These are phyloP conservation scores for Batrachochytrium dendrobatidis DNA, from an alignment of 371 early-diverging fungal species.

Conservation along the genomic window DNA sequence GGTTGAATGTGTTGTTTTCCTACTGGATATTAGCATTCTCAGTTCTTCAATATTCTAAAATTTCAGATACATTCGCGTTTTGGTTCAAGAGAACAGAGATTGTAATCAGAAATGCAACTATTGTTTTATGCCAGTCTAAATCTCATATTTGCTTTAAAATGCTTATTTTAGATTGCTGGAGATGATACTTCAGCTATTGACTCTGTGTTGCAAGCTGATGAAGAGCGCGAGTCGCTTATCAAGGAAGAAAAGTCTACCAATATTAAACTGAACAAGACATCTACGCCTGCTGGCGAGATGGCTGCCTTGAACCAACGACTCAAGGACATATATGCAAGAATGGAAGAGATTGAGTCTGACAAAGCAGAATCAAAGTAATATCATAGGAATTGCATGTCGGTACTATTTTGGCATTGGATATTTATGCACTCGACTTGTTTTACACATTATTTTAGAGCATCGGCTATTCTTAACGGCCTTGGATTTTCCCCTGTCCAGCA, in stretches of 20 bases:
- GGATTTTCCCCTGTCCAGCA: conserved; percentile 83
- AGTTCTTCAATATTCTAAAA: no score
- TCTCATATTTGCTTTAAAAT: no score
- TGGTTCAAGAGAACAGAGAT: no score
- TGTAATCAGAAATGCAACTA: no score
- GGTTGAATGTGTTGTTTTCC: no score
- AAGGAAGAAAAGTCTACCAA: conserved; percentile 70
- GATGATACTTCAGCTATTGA: conserved; percentile 81
- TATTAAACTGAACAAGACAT: conserved; percentile 41
- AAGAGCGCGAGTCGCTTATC: conserved; percentile 86
- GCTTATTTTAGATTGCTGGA: conserved; percentile 65
- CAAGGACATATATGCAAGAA: conserved; percentile 71
- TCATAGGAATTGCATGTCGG: not conserved
- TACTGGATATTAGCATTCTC: no score
- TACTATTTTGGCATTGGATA: not conserved
- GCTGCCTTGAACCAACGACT: conserved; percentile 58
- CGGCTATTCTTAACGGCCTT: conserved; percentile 87
- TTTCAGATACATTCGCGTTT: no score
- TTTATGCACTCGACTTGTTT: not conserved
- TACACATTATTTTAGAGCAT: conserved; percentile 49
- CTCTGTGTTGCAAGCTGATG: conserved; percentile 88
- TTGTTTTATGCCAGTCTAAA: no score
- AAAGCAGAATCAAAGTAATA: conserved; percentile 83
- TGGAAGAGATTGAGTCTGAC: conserved; percentile 92
- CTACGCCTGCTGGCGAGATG: conserved; percentile 55